These are phyloP conservation scores for Puccinia triticina DNA, from an alignment of 1,284 basidiomycete genomes.

Conservation along the genomic window DNA sequence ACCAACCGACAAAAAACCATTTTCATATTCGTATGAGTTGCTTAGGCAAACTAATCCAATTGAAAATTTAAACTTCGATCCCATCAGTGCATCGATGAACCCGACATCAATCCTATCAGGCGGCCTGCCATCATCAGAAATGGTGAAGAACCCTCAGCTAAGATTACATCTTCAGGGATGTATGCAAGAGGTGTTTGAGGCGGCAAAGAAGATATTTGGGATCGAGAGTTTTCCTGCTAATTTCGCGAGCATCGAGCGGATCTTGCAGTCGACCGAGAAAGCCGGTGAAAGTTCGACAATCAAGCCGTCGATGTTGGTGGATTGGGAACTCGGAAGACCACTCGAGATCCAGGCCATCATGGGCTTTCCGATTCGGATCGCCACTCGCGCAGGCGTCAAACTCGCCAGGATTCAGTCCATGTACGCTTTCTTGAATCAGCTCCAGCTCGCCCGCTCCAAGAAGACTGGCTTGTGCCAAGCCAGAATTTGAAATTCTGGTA, in stretches of 20 bases:
- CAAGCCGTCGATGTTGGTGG: constrained; percentile 62
- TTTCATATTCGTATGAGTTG: too few species aligned
- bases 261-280: constrained; percentile 60
- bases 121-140: constrained; percentile 60
- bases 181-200: constrained; percentile 62
- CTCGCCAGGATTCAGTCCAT: constrained; percentile 62
- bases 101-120: constrained; percentile 62
- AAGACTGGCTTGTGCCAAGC: not conserved
- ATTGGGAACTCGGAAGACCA: constrained; percentile 61
- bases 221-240: constrained; percentile 58
- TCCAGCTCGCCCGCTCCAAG: not conserved
- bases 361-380: constrained; percentile 60
- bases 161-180: constrained; percentile 60
- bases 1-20: too few species aligned
- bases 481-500: not conserved
- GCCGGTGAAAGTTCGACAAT: constrained; percentile 54
- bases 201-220: constrained; percentile 60
- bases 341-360: constrained; percentile 63
- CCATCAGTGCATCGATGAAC: constrained; percentile 63
- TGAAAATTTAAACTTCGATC: not conserved
- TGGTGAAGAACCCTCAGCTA: constrained; percentile 61
- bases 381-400: constrained; percentile 59
- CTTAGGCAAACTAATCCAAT: not conserved
- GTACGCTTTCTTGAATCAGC: constrained; percentile 61
- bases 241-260: constrained; percentile 60